Evolutionary conservation across 768 basidiomycete genomes (phyloP), one percentile per base, ranked within the genome.

Genomic region (Boletus rex-veris): DNA sequence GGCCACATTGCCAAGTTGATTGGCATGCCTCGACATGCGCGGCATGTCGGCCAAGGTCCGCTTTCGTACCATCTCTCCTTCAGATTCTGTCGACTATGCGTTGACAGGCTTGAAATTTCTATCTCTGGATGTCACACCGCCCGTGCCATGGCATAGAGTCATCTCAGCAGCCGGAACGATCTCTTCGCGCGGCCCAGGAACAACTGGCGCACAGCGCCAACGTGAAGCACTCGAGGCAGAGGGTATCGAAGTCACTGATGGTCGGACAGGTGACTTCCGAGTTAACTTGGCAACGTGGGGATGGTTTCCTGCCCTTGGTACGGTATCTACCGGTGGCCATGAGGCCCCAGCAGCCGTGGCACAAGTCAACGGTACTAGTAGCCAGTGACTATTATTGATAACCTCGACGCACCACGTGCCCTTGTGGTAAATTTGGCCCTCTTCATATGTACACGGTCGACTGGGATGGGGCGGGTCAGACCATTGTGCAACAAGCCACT

Each of bases 121-220:
- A 5, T 79, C 82, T 0, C 77, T 81, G 0, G 76, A 78, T 19
- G 74, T 77, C 2, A 74, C 75, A 24, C 85, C 86, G 0, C 83
- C 86, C 7, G 80, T 92, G 2, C 91, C 90, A 0, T 93, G 90
- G 90, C 79, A 92, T 56, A 81, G 90, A 30, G 88, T 92, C 5
- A 75, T 92, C 14, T 78, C 81, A 4, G 77, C 88, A 0, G 77
- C 84, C 0, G 90, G 91, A 2, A 71, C 76, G 2, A 88, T 90
- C 58, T 91, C 91, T 2, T 92, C 90, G 7, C 79, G 93, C 41
- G 92, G 89, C 0, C 90, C 92, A 4, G 88, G 85, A 4, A 93
- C 93, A 4, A 74, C 80, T 38, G 92, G 91, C 3, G 92, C 92
- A 0, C 80, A 79, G 42, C 74, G 82, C 1, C 93, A 97, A 65